phyloP scores from a whole-genome alignment of 352 stramenopile species.

The Globisporangium sylvaticum region DNA sequence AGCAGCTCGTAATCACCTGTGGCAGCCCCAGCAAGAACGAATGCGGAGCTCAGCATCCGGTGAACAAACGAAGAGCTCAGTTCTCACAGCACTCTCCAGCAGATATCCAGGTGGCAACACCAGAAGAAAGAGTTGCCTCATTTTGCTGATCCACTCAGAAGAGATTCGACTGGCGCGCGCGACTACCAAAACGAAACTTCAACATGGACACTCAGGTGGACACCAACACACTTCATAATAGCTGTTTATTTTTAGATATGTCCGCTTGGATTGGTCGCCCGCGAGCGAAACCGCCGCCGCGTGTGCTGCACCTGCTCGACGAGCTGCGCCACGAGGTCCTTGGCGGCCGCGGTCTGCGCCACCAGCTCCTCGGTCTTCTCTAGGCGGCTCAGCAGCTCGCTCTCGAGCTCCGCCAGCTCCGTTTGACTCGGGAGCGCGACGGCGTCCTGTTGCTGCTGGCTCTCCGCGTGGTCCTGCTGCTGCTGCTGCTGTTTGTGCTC shows the following conservation, averaged over 20 bases:
- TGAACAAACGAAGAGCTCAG: too few species aligned
- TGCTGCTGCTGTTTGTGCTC: neutral
- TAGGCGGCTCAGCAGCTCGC: slow-evolving; percentile 17
- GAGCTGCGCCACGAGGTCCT: slow-evolving; percentile 26
- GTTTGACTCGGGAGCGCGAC: neutral
- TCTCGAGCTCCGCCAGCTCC: slow-evolving; percentile 19
- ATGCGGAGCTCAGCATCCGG: too few species aligned
- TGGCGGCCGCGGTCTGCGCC: slow-evolving; percentile 23
- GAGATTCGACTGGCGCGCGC: too few species aligned
- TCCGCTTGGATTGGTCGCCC: neutral
- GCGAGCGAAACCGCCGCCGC: neutral
- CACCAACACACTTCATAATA: too few species aligned
- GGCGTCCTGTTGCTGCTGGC: neutral
- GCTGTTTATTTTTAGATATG: neutral
- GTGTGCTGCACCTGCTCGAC: slow-evolving; percentile 14
- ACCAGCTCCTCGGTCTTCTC: slow-evolving; percentile 24
- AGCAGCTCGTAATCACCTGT: too few species aligned
- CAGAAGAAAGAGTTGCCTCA: too few species aligned
- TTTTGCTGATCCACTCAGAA: too few species aligned
- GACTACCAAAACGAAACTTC: too few species aligned
- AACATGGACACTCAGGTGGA: too few species aligned
- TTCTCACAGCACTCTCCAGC: too few species aligned
- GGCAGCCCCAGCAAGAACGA: too few species aligned
- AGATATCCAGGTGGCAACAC: too few species aligned
- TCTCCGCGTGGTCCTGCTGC: neutral